These are phyloP conservation scores for Cercophora newfieldiana DNA, from an alignment of 495 filamentous ascomycete species.

Conservation along the genomic window DNA sequence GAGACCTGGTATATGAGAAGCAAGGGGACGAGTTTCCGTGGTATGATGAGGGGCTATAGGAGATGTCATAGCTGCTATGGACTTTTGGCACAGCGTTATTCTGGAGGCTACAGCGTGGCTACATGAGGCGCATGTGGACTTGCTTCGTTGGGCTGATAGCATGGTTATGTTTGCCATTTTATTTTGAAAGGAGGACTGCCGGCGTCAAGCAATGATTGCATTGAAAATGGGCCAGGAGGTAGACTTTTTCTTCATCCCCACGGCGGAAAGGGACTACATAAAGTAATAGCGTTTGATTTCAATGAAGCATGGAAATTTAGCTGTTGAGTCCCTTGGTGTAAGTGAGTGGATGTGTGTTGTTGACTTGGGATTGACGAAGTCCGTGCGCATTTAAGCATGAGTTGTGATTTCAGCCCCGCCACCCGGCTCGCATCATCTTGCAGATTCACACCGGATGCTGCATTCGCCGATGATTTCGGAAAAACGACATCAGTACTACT, in stretches of 20 bases:
- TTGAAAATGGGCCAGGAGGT: neutral
- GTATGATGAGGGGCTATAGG: neutral
- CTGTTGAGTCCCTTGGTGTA: neutral
- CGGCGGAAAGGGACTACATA: neutral
- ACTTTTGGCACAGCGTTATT: neutral
- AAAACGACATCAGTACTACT: neutral
- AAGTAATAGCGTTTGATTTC: neutral
- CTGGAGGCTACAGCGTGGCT: neutral
- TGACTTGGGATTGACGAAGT: neutral
- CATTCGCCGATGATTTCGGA: neutral
- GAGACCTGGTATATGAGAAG: too few species aligned
- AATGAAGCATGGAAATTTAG: neutral
- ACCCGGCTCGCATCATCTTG: neutral
- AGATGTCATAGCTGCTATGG: neutral
- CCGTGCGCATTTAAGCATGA: slow-evolving; percentile 4
- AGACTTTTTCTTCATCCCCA: neutral
- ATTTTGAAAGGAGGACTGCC: neutral
- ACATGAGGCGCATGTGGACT: neutral
- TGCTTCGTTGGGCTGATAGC: neutral
- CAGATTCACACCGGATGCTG: neutral
- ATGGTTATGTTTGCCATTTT: too few species aligned
- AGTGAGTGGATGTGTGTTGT: neutral
- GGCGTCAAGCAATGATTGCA: neutral
- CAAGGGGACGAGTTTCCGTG: neutral
- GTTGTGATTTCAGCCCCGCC: neutral